A percentile compares a stretch with the other conserved stretches of the same genome.
Conservation (phyloP, 1,284 basidiomycete species). For the Xerocomus minutiporus region DNA sequence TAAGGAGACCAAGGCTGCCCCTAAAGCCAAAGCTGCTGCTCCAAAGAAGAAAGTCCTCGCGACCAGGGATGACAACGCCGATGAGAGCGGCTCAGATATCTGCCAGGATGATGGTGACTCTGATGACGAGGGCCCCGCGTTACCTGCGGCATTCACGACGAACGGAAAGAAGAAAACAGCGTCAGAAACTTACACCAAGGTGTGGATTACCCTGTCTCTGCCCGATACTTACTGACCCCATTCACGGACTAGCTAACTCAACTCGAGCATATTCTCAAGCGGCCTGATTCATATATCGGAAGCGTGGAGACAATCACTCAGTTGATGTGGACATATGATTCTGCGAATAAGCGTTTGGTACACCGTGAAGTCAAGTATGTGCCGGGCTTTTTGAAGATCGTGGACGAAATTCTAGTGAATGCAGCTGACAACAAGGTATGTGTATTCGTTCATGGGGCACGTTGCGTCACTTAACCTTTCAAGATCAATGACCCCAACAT, state of each 20-base stretch:
- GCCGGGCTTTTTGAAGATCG: constrained; percentile 99
- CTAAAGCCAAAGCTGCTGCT: constrained; percentile 38
- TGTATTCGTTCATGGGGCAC: constrained; percentile 3
- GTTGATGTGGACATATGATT: constrained; percentile 88
- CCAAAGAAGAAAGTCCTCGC: constrained; percentile 71
- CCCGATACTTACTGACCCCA: constrained; percentile 7
- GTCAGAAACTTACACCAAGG: constrained; percentile 92
- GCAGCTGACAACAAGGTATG: constrained; percentile 97
- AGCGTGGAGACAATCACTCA: constrained; percentile 85
- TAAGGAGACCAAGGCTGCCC: constrained; percentile 37
- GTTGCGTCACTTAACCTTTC: not conserved
- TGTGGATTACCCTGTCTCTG: constrained; percentile 31
- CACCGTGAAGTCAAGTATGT: constrained; percentile 86
- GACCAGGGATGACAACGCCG: constrained; percentile 58
- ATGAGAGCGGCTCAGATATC: constrained; percentile 39
- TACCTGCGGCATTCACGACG: constrained; percentile 32
- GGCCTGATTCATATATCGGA: constrained; percentile 98
- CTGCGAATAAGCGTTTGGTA: constrained; percentile 75
- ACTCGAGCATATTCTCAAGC: constrained; percentile 93
- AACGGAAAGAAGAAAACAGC: constrained; percentile 75
- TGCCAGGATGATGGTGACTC: constrained; percentile 40
- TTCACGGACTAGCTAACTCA: constrained; percentile 71
- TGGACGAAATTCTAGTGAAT: constrained; percentile 99
- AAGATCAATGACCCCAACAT: constrained; percentile 87
- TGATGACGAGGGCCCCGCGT: constrained; percentile 41